Percentiles rank a stretch among this genome's conserved stretches.
These are phyloP conservation scores for Ceratonia siliqua DNA, from an alignment of 306 rosid genomes.

Conservation along the genomic window DNA sequence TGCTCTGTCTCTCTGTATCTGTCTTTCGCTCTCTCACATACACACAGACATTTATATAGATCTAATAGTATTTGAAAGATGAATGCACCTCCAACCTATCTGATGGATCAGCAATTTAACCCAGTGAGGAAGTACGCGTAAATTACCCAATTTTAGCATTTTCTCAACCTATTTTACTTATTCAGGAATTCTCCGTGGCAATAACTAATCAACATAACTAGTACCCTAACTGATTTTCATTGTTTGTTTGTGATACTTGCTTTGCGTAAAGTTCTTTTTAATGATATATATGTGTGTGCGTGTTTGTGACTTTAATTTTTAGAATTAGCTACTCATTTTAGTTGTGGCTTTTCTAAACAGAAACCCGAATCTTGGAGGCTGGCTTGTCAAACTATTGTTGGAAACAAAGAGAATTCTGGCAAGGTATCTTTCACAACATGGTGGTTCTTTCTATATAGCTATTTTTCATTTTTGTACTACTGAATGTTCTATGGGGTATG, in stretches of 20 bases:
- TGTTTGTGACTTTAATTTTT: neutral
- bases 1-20: slow-evolving; percentile 21
- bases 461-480: neutral
- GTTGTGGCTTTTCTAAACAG: slow-evolving; percentile 42
- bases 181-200: neutral
- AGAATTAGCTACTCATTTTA: slow-evolving; percentile 19
- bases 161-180: neutral
- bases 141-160: neutral
- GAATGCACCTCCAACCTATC: slow-evolving; percentile 11
- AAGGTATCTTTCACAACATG: slow-evolving; percentile 58
- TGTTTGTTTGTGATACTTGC: neutral
- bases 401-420: slow-evolving; percentile 86
- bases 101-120: neutral
- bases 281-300: neutral
- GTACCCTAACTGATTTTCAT: neutral
- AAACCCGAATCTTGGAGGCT: slow-evolving; percentile 95
- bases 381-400: slow-evolving; percentile 97
- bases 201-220: neutral
- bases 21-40: neutral
- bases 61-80: neutral
- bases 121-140: neutral
- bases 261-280: neutral
- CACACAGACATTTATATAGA: neutral
- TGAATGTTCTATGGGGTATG: neutral
- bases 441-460: slow-evolving; percentile 16